A percentile compares a stretch with the other conserved stretches of the same genome.
Evolutionary conservation across 345 rosid genomes (phyloP).

Genomic region (Populus tremula): DNA sequence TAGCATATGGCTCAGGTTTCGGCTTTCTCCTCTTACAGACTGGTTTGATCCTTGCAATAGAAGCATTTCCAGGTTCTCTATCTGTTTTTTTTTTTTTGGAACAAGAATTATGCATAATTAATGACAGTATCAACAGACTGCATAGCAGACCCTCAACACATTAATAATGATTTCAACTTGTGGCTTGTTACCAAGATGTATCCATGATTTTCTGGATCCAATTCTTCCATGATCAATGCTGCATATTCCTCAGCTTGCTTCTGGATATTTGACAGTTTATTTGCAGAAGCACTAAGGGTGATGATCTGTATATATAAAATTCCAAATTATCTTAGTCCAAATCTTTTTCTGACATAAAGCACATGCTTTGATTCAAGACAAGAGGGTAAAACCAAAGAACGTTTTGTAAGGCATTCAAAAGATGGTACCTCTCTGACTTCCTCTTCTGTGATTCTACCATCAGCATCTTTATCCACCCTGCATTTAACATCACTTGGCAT

Average conservation of each 20-base stretch:
- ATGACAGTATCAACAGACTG: background rate
- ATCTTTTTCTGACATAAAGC: slow-evolving; percentile 4
- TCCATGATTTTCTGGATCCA: slow-evolving; percentile 69
- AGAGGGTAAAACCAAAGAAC: background rate
- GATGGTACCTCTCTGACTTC: slow-evolving; percentile 64
- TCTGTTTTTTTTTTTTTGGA: slow-evolving; percentile 32
- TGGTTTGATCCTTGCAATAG: slow-evolving; percentile 58
- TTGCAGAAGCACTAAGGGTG: slow-evolving; percentile 74
- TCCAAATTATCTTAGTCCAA: background rate
- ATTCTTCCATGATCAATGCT: slow-evolving; percentile 77
- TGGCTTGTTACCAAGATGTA: slow-evolving; percentile 58
- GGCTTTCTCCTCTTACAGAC: slow-evolving; percentile 57
- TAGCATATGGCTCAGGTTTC: slow-evolving; percentile 61
- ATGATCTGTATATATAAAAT: slow-evolving; percentile 47
- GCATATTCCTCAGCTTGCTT: slow-evolving; percentile 81
- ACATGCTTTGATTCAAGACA: slow-evolving; percentile 8
- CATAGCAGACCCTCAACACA: background rate
- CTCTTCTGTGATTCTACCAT: slow-evolving; percentile 72
- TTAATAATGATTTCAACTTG: background rate
- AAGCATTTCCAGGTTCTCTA: slow-evolving; percentile 62
- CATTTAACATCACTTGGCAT: slow-evolving; percentile 7
- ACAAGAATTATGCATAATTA: background rate
- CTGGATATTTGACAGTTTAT: slow-evolving; percentile 58
- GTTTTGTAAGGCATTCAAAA: background rate
- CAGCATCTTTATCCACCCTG: slow-evolving; percentile 89